Evolutionary conservation across 2,329 filamentous ascomycete genomes (phyloP), one percentile per base, ranked within the genome.

Genomic region (Capronia epimyces): DNA sequence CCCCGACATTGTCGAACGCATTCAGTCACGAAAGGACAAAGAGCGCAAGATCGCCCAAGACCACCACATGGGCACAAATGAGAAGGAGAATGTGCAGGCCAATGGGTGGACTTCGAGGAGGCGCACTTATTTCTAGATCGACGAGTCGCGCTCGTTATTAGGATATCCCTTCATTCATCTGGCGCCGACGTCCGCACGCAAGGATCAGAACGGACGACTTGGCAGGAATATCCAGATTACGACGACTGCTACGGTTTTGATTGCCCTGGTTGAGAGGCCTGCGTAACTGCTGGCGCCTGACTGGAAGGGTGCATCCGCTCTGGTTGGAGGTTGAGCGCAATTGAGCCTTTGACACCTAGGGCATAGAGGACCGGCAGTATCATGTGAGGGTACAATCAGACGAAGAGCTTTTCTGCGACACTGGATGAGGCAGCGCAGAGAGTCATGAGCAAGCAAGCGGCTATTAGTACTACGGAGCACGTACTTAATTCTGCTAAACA

Each of bases 51-150:
- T 63, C 32, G 49, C 48, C 31, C 32, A 56, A 46, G 51, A 51
- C 12, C 22, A 34, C 20, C 46, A 46, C 4, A 29, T 39, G 20
- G 29, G 18, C 12, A 34, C 42, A 13, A 18, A 45, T 12, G 45
- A 51, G 31, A 42, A 49, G 29, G 43, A 49, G 47, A 61, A 61
- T 31, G 40, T 58, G n/a, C 46, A 55, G 24, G 52, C 45, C 10
- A 62, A 59, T 42, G 59, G 43, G 18, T 62, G 57, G 57, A 58
- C 45, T 25, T 57, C 57, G 13, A 49, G 49, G 29, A 49, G 43
- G 45, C 49, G 56, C 6, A 53, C 27, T 29, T 53, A 56, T 40
- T 60, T 55, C 46, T 55, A 55, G 46, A 16, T 15, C 1, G 15
- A 9, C 34, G 34, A 2, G 1, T n/a, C 15, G 6, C 34, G 13